Base-by-base conservation (phyloP, 176 grass and related monocot genomes). In the Poa annua region DNA sequence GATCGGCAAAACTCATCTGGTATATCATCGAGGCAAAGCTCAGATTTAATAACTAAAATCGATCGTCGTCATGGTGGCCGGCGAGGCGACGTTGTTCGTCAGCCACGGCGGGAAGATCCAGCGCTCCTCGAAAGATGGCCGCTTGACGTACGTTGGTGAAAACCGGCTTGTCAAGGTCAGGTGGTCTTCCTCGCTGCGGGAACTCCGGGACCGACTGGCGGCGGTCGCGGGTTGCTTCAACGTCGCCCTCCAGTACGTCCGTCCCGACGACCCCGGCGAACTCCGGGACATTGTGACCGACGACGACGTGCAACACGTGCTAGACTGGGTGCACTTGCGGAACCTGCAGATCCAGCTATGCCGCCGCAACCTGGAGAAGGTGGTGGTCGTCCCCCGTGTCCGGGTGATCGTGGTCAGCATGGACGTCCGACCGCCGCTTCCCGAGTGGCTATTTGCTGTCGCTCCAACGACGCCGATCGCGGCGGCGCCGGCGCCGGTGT, bases 101-200 rank as follows among this genome's bases (percentile, higher is more conserved):
- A 45, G 68, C 41, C 13, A 71, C 41, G 68, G 68, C 39, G 68
- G 68, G 68, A 47, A 71, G 68, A 44, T 71, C n/a, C 39, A 8
- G n/a, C n/a, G 41, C 39, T 71, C 6, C n/a, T 15, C 6, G 12
- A 6, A 47, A 24, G 12, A 21, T 42, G 41, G 41, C 68, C 36
- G 38, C 6, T 6, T 6, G 41, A 22, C 2, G 68, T 71, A 71
- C 68, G 41, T 29, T 29, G 29, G 29, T 29, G n/a, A 47, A 11
- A 11, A 24, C 68, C n/a, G 14, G 11, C n/a, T 71, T 11, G 68
- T 71, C 11, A 47, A 14, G 12, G 68, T 71, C 39, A 45, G 41
- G 20, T 2, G 2, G 12, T 71, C 68, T 39, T 4, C 6, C n/a
- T 16, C 68, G 68, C 39, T 71, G 39, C 38, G 21, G 12, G 68